Percentiles rank a stretch among this genome's conserved stretches.
Conservation (phyloP, 257 asterid genomes). For the Solanum ossicruentum region DNA sequence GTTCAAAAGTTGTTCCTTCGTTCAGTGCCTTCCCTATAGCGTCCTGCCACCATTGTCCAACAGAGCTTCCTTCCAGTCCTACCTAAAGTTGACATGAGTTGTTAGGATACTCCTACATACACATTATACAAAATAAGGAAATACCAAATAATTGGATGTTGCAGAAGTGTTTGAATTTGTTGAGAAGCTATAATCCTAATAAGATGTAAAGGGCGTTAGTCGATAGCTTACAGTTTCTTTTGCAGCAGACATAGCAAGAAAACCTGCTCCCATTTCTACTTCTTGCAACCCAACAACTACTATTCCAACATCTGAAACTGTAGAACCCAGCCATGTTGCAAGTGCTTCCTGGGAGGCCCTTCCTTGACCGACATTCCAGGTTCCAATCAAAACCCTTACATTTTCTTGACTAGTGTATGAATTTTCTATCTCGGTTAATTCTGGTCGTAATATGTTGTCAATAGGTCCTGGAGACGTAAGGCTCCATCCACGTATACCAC, state of each 20-base stretch:
- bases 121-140: not conserved
- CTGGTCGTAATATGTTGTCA: conserved; percentile 49
- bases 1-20: conserved; percentile 70
- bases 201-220: not conserved
- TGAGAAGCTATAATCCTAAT: not conserved
- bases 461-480: conserved; percentile 82
- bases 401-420: conserved; percentile 46
- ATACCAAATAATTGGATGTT: not conserved
- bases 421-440: conserved; percentile 42
- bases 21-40: conserved; percentile 78
- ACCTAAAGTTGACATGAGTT: conserved; percentile 47
- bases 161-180: not conserved
- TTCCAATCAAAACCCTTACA: conserved; percentile 56
- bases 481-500: conserved; percentile 95
- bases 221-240: conserved; percentile 78
- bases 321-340: conserved; percentile 74
- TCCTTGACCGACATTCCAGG: conserved; percentile 99
- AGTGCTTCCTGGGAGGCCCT: conserved; percentile 89
- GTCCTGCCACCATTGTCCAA: conserved; percentile 99
- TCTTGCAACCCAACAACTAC: conserved; percentile 92
- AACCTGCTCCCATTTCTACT: conserved; percentile 99
- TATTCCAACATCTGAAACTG: conserved; percentile 59
- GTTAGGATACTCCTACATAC: not conserved
- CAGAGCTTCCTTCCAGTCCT: conserved; percentile 96
- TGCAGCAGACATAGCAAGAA: conserved; percentile 99